A percentile compares a stretch with the other conserved stretches of the same genome.
Conservation (phyloP, 2,329 filamentous ascomycete genomes). For the Karstenula rhodostoma region DNA sequence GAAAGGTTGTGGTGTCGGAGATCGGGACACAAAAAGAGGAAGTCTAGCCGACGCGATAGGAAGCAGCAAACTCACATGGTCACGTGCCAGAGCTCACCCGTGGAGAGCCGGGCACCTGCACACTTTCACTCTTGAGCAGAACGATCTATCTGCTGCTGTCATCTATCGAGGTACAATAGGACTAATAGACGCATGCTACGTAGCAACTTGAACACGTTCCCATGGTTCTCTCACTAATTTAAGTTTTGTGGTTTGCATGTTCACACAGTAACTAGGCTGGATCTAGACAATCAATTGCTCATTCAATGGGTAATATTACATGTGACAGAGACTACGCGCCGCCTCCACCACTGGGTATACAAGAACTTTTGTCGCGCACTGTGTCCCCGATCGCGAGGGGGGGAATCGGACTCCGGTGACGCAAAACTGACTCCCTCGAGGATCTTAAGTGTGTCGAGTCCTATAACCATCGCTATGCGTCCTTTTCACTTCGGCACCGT, state of each 20-base stretch:
- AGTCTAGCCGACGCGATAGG: neutral
- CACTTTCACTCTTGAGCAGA: no score
- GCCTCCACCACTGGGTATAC: neutral
- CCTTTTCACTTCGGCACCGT: slow-evolving; percentile 9
- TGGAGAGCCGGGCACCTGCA: no score
- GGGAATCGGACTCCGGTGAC: neutral
- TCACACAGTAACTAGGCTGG: no score
- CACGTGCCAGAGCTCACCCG: neutral
- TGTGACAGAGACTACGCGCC: neutral
- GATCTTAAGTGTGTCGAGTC: neutral
- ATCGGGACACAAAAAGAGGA: slow-evolving; percentile 1
- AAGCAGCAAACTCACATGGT: neutral
- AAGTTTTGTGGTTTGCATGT: no score
- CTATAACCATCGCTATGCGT: no score
- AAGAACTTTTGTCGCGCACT: neutral
- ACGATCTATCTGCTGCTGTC: no score
- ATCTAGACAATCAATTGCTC: no score
- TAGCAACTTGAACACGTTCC: no score
- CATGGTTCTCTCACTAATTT: no score
- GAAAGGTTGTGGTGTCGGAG: neutral
- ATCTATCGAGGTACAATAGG: no score
- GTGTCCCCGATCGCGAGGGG: neutral
- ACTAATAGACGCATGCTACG: no score
- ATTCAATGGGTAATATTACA: no score
- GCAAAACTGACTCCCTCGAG: neutral